phyloP scores from a whole-genome alignment of 768 basidiomycete genomes.

The Lactarius hatsudake region DNA sequence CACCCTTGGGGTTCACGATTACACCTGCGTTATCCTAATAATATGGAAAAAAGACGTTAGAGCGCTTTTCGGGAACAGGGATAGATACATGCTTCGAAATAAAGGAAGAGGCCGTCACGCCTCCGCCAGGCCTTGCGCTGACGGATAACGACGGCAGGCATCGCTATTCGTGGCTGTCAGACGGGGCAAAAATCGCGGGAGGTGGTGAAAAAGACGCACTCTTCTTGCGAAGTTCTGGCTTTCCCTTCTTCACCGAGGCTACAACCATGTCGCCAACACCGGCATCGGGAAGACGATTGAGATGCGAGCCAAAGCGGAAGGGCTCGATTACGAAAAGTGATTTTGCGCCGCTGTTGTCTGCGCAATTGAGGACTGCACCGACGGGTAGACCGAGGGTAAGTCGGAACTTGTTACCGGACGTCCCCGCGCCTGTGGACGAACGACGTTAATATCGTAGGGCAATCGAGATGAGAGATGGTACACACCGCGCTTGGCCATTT shows the following conservation, averaged over 20 bases:
- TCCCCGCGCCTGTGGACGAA: slow-evolving; percentile 45
- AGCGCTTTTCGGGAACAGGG: not conserved
- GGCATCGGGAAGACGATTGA: slow-evolving; percentile 96
- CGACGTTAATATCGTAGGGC: not conserved
- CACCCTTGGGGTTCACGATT: slow-evolving; percentile 97
- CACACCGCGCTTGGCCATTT: slow-evolving; percentile 40
- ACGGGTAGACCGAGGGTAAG: slow-evolving; percentile 92
- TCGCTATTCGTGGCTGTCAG: slow-evolving; percentile 52
- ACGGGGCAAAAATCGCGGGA: not conserved
- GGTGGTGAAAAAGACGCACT: slow-evolving; percentile 54
- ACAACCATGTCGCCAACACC: slow-evolving; percentile 95
- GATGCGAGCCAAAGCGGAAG: slow-evolving; percentile 90
- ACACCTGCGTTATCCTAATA: slow-evolving; percentile 89
- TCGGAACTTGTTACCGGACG: slow-evolving; percentile 94
- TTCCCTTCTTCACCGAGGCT: slow-evolving; percentile 98
- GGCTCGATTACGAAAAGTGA: slow-evolving; percentile 94
- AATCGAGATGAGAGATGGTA: not conserved
- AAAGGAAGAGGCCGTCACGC: slow-evolving; percentile 97
- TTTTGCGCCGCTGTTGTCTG: slow-evolving; percentile 99
- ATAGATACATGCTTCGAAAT: slow-evolving; percentile 72
- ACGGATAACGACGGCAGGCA: slow-evolving; percentile 95
- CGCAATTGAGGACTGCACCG: slow-evolving; percentile 94
- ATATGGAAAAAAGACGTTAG: not conserved
- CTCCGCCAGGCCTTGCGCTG: slow-evolving; percentile 99
- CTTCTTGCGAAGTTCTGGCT: slow-evolving; percentile 99